Evolutionary conservation across 1,284 basidiomycete genomes (phyloP).

Genomic region (Puccinia sorghi): DNA sequence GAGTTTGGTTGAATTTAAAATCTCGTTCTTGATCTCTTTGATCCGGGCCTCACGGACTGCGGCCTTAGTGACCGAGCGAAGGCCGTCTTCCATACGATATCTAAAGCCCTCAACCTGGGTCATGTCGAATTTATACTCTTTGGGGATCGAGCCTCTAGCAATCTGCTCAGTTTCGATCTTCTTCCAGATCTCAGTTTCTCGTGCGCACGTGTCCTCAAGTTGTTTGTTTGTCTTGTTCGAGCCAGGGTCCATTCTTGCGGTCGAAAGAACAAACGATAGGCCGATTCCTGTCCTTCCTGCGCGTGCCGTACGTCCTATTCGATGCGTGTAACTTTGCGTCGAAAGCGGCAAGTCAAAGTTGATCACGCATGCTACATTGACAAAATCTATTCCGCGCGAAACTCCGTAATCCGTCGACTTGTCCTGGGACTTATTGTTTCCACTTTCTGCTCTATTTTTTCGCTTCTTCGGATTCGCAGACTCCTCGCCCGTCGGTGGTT

Average conservation of each 20-base stretch:
- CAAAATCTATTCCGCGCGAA: constrained; percentile 93
- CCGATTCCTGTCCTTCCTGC: constrained; percentile 92
- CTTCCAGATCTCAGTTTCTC: constrained; percentile 76
- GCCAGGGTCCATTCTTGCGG: constrained; percentile 72
- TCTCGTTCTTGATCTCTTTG: constrained; percentile 90
- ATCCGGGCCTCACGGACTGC: constrained; percentile 87
- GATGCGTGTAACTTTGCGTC: constrained; percentile 88
- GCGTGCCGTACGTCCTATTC: constrained; percentile 92
- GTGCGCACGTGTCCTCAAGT: constrained; percentile 64
- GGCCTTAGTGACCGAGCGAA: constrained; percentile 81
- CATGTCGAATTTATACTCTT: constrained; percentile 92
- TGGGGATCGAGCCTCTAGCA: constrained; percentile 73
- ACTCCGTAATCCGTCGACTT: constrained; percentile 78
- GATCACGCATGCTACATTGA: constrained; percentile 94
- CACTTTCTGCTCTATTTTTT: constrained; percentile 54
- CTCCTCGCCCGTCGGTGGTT: constrained; percentile 53
- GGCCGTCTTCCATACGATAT: constrained; percentile 95
- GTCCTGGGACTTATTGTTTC: constrained; percentile 51
- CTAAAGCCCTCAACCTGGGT: constrained; percentile 95
- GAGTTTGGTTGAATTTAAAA: constrained; percentile 90
- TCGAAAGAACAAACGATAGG: constrained; percentile 76
- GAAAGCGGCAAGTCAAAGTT: constrained; percentile 95
- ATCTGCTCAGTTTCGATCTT: constrained; percentile 73
- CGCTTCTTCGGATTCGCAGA: constrained; percentile 49
- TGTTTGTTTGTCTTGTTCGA: constrained; percentile 18